Evolutionary conservation across 345 rosid genomes (phyloP).

Genomic region (Geranium rotundifolium): DNA sequence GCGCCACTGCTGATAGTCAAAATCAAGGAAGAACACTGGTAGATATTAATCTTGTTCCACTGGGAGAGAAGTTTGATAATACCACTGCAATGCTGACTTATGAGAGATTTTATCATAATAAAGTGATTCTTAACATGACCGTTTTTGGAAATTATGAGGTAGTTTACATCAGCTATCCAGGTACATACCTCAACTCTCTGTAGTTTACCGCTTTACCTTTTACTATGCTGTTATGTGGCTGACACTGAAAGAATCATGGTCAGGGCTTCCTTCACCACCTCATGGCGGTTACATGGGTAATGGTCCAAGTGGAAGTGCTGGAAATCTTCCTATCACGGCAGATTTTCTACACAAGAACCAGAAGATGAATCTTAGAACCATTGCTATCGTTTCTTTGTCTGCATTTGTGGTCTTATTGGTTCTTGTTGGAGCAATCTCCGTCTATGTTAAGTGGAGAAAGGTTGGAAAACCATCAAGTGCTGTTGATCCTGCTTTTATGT

Average conservation of each 20-base stretch:
- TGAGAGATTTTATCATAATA: conserved; percentile 62
- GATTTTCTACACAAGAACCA: conserved; percentile 47
- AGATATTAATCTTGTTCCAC: conserved; percentile 87
- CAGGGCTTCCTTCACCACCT: conserved; percentile 85
- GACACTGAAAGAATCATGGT: conserved; percentile 11
- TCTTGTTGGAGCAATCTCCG: conserved; percentile 52
- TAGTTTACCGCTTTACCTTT: conserved; percentile 1
- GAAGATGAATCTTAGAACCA: conserved; percentile 59
- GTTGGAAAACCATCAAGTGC: conserved; percentile 78
- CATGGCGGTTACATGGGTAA: conserved; percentile 32
- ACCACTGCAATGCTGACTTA: conserved; percentile 80
- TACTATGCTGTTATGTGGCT: conserved; percentile 7
- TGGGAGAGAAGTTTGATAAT: conserved; percentile 95
- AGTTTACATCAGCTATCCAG: conserved; percentile 68
- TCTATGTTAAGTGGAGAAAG: conserved; percentile 68
- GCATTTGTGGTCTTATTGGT: conserved; percentile 71
- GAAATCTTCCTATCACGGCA: conserved; percentile 67
- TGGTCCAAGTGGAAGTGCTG: conserved; percentile 57
- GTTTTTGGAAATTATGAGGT: conserved; percentile 83
- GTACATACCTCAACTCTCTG: conserved; percentile 26
- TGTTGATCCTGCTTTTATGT: conserved; percentile 60
- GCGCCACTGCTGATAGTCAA: conserved; percentile 86
- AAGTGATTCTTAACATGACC: conserved; percentile 61
- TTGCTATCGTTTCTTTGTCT: conserved; percentile 61
- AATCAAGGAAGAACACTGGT: conserved; percentile 80